Conservation (phyloP, 805 yeast species). For the Alloascoidea africana region DNA sequence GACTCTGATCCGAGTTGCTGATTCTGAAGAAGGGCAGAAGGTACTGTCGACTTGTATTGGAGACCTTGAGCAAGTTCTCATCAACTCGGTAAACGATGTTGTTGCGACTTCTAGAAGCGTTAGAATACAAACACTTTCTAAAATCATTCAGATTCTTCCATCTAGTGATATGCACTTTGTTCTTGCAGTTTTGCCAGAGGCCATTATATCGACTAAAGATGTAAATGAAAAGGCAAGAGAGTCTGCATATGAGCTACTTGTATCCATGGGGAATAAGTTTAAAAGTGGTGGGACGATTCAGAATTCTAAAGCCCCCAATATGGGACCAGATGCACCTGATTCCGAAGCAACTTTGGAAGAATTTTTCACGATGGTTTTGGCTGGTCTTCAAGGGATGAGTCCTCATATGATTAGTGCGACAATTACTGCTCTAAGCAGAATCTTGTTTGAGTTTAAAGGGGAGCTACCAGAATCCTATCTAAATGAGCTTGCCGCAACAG, state of each 20-base stretch:
- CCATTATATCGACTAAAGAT: slow-evolving; percentile 82
- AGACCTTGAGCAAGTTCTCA: slow-evolving; percentile 44
- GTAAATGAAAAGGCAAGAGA: slow-evolving; percentile 85
- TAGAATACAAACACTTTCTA: slow-evolving; percentile 53
- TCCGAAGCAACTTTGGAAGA: slow-evolving; percentile 60
- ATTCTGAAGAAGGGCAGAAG: slow-evolving; percentile 45
- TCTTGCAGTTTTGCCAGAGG: slow-evolving; percentile 73
- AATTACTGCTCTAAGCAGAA: slow-evolving; percentile 76
- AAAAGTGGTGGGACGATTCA: slow-evolving; percentile 43
- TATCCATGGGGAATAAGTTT: slow-evolving; percentile 74
- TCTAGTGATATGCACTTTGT: slow-evolving; percentile 53
- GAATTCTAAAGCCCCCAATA: slow-evolving; percentile 51
- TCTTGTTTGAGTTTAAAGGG: slow-evolving; percentile 73
- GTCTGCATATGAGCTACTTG: slow-evolving; percentile 57
- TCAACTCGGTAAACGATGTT: slow-evolving; percentile 40
- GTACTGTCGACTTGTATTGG: slow-evolving; percentile 36
- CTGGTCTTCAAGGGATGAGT: slow-evolving; percentile 88
- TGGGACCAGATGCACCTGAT: slow-evolving; percentile 38
- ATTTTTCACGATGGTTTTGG: slow-evolving; percentile 84
- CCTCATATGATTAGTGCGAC: slow-evolving; percentile 97
- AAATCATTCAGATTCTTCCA: slow-evolving; percentile 50
- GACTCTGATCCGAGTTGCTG: slow-evolving; percentile 44
- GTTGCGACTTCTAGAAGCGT: slow-evolving; percentile 69
- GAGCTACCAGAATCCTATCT: slow-evolving; percentile 43
- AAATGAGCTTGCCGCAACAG: slow-evolving; percentile 68